These are phyloP conservation scores for Gossypium raimondii DNA, from an alignment of 345 rosid species.

Conservation along the genomic window DNA sequence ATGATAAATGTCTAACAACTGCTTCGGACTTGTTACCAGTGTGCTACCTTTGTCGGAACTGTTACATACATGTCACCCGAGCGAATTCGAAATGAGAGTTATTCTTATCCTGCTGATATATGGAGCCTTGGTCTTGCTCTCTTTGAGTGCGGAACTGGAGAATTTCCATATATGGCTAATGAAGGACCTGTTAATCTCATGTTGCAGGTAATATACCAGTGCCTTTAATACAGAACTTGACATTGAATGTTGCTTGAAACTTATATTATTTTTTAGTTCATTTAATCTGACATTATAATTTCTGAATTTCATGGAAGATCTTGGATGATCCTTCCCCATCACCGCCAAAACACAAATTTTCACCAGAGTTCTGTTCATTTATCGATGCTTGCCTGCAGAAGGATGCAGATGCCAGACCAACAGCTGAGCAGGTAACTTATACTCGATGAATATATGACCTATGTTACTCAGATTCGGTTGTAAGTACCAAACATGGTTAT, in stretches of 20 bases:
- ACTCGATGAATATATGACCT: background rate
- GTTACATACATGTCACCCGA: conserved; percentile 99
- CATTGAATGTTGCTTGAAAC: background rate
- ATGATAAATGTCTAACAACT: conserved; percentile 12
- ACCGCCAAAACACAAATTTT: conserved; percentile 59
- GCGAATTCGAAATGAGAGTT: conserved; percentile 71
- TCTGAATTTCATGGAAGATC: conserved; percentile 43
- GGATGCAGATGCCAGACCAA: conserved; percentile 79
- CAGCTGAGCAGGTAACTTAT: conserved; percentile 75
- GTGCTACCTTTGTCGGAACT: conserved; percentile 98
- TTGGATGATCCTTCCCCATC: conserved; percentile 95
- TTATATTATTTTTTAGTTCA: background rate
- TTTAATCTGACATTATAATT: conserved; percentile 2
- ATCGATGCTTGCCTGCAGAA: conserved; percentile 82
- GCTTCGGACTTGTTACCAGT: conserved; percentile 41
- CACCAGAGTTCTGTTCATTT: conserved; percentile 87
- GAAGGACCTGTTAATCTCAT: conserved; percentile 94
- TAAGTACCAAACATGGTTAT: background rate
- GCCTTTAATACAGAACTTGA: background rate
- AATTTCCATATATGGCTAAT: conserved; percentile 76
- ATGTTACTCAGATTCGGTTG: background rate
- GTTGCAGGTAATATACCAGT: conserved; percentile 62
- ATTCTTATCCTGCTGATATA: conserved; percentile 95
- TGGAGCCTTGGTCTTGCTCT: conserved; percentile 99
- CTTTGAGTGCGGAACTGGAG: conserved; percentile 93